These are phyloP conservation scores for Globisporangium takayamanum DNA, from an alignment of 352 stramenopile genomes.

Conservation along the genomic window DNA sequence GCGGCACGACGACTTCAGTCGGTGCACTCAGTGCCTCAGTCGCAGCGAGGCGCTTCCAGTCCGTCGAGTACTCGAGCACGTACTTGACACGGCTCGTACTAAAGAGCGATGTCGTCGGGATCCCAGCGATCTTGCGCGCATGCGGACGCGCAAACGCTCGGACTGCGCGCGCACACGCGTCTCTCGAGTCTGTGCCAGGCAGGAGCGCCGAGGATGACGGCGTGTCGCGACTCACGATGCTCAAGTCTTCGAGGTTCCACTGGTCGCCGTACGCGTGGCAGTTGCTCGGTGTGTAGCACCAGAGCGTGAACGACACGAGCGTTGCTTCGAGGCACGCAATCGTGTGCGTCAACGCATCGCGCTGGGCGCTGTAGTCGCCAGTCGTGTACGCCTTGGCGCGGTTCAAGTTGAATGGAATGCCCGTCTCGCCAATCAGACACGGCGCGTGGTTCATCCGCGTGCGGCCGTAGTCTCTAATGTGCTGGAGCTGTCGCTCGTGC, in stretches of 20 bases:
- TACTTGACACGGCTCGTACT: slow-evolving; percentile 42
- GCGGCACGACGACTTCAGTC: slow-evolving; percentile 68
- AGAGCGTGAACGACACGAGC: slow-evolving; percentile 83
- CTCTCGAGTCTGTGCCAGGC: slow-evolving; percentile 23
- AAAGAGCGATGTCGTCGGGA: slow-evolving; percentile 57
- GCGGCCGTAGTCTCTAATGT: slow-evolving; percentile 49
- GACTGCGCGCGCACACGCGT: slow-evolving; percentile 37
- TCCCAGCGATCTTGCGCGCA: slow-evolving; percentile 58
- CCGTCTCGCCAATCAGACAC: slow-evolving; percentile 64
- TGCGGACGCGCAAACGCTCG: slow-evolving; percentile 63
- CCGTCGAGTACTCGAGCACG: slow-evolving; percentile 43
- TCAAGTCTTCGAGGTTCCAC: slow-evolving; percentile 87
- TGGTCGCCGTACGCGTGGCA: slow-evolving; percentile 67
- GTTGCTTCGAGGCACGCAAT: slow-evolving; percentile 67
- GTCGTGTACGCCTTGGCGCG: slow-evolving; percentile 30
- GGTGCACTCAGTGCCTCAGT: slow-evolving; percentile 15
- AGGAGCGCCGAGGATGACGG: neutral
- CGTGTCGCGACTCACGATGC: slow-evolving; percentile 51
- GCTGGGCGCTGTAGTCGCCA: slow-evolving; percentile 43
- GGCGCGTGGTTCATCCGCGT: slow-evolving; percentile 54
- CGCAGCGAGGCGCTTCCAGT: slow-evolving; percentile 18
- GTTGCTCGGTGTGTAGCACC: slow-evolving; percentile 86
- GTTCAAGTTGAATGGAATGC: slow-evolving; percentile 72
- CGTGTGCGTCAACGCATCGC: slow-evolving; percentile 70
- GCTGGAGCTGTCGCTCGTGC: slow-evolving; percentile 49